Base-by-base conservation (phyloP, 2,329 filamentous ascomycete species). In the Dryadomyces quercus-mongolicae region DNA sequence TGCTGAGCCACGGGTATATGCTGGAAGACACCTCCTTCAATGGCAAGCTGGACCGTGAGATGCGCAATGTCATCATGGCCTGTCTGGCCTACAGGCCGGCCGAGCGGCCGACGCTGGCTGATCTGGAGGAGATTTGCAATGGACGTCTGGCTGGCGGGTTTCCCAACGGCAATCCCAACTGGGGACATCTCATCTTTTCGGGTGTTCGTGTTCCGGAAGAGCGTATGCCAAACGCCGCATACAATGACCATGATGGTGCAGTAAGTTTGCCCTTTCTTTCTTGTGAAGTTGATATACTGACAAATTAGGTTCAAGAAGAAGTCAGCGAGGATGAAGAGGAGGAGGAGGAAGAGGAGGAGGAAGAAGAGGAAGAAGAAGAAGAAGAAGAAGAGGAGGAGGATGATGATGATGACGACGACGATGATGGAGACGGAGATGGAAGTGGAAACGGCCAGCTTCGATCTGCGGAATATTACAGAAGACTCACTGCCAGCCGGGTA, bases 81-180 rank as follows among this genome's bases (percentile, higher is more conserved):
- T 57, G 58, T 47, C 36, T 56, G 9, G 54, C 56, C 44, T 56
- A 60, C 48, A 5, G 20, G 2, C 56, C 55, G 4, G 13, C 1
- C 2, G 12, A 54, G 2, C 56, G 59, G 45, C 59, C 58, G 8
- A 9, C 49, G 9, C 44, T 57, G 5, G 49, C 6, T 1, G 49
- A 56, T 34, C 54, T 60, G 20, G 2, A 36, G 7, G 34, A 13
- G 4, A 38, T 36, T 5, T 47, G 43, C 52, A 34, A 52, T 0
- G 34, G 38, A 12, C 44, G 38, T 2, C 13, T 57, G 5, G 18
- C 3, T 2, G 20, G 13, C n/a, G 46, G 36, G 36, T 54, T 54
- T 18, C 22, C 20, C 47, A n/a, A 21, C 13, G n/a, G 21, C 10
- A 8, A 52, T 15, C 21, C 25, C 13, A 5, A 42, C 3, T 51